Evolutionary conservation across 257 asterid species (phyloP), one percentile per base, ranked within the genome.

Genomic region (Solanum gandarillasii): DNA sequence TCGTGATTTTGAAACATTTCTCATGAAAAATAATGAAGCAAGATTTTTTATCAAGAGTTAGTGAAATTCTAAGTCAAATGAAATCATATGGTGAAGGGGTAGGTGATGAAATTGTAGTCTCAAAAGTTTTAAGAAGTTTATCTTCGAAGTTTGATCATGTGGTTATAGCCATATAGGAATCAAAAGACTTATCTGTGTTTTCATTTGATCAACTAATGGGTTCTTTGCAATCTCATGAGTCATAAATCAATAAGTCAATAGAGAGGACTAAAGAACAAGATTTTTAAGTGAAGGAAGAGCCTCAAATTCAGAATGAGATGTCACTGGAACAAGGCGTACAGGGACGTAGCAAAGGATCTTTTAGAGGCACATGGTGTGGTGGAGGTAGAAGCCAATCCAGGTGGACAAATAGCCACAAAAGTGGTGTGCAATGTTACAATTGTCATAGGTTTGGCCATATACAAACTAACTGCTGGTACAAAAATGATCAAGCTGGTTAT

Each of bases 251-350:
- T 20, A 20, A 60, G 29, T 60, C 29, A 60, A 60, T 60, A 3
- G 87, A 90, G 38, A 86, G 16, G 52, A 18, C 3, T 4, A 83
- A 90, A 21, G 88, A 90, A 48, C 83, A 88, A 21, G 82, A 52
- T 16, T 90, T 60, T 55, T 86, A 87, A 12, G 87, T 83, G 27
- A 86, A 29, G 55, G 83, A 41, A 2, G 75, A 82, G 21, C 38
- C 70, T 13, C 6, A 8, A 3, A 36, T 13, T 32, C 10, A 7
- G 18, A 85, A 27, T 29, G 29, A 35, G 39, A 67, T 35, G 83
- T 21, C 36, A 27, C 41, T 25, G 3, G 74, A 68, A 13, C 36
- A 68, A 68, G 9, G 21, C 7, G 9, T 4, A 12, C 74, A 27
- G 6, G 21, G 74, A 68, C 10, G 10, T 27, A 1, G 72, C 12